Conservation (phyloP, 306 rosid species). For the Vicia faba region DNA sequence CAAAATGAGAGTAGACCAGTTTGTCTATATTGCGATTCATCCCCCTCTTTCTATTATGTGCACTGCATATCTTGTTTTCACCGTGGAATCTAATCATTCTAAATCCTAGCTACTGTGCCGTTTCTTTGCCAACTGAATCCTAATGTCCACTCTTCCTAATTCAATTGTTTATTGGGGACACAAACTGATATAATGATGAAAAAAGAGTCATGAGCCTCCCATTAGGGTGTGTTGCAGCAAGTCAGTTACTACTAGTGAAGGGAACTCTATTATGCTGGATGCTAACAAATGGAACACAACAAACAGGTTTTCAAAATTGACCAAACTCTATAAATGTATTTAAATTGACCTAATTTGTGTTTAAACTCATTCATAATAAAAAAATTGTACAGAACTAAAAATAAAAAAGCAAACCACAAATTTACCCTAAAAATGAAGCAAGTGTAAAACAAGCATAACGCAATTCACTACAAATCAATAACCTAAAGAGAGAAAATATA, state of each 20-base stretch:
- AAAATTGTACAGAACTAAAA: too few species aligned
- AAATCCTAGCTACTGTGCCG: conserved; percentile 9
- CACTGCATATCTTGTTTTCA: conserved; percentile 23
- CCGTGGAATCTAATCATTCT: conserved; percentile 5
- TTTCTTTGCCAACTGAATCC: conserved; percentile 9
- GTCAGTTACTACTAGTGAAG: neutral
- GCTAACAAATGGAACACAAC: too few species aligned
- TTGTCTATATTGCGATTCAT: conserved; percentile 10
- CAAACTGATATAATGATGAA: neutral
- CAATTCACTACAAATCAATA: neutral
- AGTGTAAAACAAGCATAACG: neutral
- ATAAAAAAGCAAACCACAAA: too few species aligned
- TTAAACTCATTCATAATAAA: too few species aligned
- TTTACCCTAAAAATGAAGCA: neutral
- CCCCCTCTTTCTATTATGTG: conserved; percentile 7
- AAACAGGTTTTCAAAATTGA: too few species aligned
- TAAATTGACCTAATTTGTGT: too few species aligned
- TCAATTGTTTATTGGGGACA: neutral
- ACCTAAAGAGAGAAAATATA: conserved; percentile 28
- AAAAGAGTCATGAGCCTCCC: neutral
- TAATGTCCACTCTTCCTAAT: neutral
- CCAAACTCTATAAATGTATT: too few species aligned
- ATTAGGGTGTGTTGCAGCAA: neutral
- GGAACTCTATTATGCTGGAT: neutral
- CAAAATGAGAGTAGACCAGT: neutral